These are phyloP conservation scores for Boletus pseudopeckii DNA, from an alignment of 768 basidiomycete species.

Conservation along the genomic window DNA sequence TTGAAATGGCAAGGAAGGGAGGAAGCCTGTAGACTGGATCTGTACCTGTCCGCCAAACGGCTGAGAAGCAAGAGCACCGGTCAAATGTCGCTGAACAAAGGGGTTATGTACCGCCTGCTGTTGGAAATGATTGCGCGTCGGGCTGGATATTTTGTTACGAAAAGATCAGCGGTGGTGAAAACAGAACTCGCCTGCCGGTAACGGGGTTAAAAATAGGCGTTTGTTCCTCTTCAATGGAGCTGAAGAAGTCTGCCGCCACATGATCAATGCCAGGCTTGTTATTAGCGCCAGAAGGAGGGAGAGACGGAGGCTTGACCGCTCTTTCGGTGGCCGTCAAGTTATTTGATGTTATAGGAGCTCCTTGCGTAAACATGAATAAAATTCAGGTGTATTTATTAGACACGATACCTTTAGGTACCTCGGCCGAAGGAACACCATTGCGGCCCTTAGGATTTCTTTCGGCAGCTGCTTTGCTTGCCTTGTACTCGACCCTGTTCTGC, in stretches of 20 bases:
- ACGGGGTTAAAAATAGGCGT: constrained; percentile 67
- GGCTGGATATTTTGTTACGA: constrained; percentile 35
- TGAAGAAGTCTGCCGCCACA: constrained; percentile 80
- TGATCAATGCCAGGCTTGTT: constrained; percentile 40
- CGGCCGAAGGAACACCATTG: constrained; percentile 8
- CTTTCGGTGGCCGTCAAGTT: constrained; percentile 19
- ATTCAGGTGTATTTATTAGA: background rate
- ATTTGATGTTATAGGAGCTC: constrained; percentile 17
- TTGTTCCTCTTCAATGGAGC: constrained; percentile 80
- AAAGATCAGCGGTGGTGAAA: background rate
- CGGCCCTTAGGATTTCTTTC: constrained; percentile 36
- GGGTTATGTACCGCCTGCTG: constrained; percentile 70
- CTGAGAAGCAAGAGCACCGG: constrained; percentile 43
- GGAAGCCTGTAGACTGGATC: constrained; percentile 58
- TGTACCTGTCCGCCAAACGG: constrained; percentile 43
- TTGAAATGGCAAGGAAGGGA: constrained; percentile 41
- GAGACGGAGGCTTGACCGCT: constrained; percentile 23
- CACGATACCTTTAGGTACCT: constrained; percentile 17
- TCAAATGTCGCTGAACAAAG: constrained; percentile 61
- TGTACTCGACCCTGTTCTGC: constrained; percentile 91
- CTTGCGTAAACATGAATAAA: constrained; percentile 10
- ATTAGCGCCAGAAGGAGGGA: constrained; percentile 20
- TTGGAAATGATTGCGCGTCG: constrained; percentile 48
- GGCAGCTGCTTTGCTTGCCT: constrained; percentile 65
- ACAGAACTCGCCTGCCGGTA: constrained; percentile 42